Evolutionary conservation across 768 basidiomycete genomes (phyloP).

Genomic region (Collybiopsis confluens): DNA sequence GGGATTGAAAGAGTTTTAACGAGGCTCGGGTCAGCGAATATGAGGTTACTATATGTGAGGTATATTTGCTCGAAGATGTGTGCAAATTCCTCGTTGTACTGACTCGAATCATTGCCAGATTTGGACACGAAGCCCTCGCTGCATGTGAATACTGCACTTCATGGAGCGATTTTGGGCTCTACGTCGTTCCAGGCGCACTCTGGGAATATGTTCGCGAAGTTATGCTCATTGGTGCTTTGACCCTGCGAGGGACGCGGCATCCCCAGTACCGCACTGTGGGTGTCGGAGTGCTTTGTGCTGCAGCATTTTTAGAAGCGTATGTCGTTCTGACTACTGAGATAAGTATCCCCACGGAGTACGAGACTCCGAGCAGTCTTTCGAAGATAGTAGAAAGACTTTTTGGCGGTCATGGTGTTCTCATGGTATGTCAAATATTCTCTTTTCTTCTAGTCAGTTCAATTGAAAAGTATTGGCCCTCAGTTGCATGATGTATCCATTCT

Average conservation of each 20-base stretch:
- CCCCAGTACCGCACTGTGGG: conserved; percentile 41
- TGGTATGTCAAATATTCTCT: conserved; percentile 26
- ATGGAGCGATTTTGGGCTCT: conserved; percentile 55
- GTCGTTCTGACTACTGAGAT: conserved; percentile 44
- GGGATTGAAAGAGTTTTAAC: conserved; percentile 50
- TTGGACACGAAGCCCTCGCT: conserved; percentile 62
- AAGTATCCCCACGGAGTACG: conserved; percentile 42
- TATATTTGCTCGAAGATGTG: conserved; percentile 27
- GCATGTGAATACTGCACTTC: conserved; percentile 66
- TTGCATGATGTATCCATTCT: conserved; percentile 62
- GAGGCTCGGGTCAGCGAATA: conserved; percentile 52
- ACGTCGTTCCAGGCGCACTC: conserved; percentile 48
- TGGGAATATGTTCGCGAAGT: conserved; percentile 59
- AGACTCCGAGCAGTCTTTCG: conserved; percentile 10
- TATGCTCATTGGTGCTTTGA: conserved; percentile 47
- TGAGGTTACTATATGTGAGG: conserved; percentile 58
- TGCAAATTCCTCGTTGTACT: too few relatives aligned
- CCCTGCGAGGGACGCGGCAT: conserved; percentile 34
- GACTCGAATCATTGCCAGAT: conserved; percentile 40
- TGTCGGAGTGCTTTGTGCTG: conserved; percentile 44
- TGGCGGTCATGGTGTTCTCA: conserved; percentile 17
- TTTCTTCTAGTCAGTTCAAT: background rate
- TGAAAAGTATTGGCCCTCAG: conserved; percentile 29
- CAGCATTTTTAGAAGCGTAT: conserved; percentile 50
- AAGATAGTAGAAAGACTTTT: background rate